Evolutionary conservation across 1,284 basidiomycete genomes (phyloP), one percentile per base, ranked within the genome.

Genomic region (Exobasidium rhododendri): DNA sequence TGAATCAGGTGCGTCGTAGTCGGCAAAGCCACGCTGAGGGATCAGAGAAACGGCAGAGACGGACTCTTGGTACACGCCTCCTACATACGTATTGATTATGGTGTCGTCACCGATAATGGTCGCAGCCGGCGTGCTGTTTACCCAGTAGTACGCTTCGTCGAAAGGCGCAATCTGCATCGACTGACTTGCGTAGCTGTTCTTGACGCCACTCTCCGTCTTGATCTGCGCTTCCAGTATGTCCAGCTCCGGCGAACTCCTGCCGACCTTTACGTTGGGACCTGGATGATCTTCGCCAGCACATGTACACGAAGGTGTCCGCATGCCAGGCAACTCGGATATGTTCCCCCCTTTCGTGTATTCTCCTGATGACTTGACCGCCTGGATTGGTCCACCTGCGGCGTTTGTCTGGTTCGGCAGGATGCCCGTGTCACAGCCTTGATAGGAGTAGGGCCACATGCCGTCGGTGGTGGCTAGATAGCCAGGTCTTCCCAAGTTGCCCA

Each of bases 221-320:
- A 73, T 64, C 75, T 86, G 85, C 0, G 85, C 85, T 75, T 88
- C 87, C 68, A 88, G 80, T 61, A 88, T 79, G 73, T 89, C 87
- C 67, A 88, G 86, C 74, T 89, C 87, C 10, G 87, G 87, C 0
- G 84, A 84, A 28, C 83, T 81, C 26, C 87, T 68, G n/a, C 86
- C 92, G 2, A 88, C 86, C 71, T 84, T 90, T 1, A 87, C 85
- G 14, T 90, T 90, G 11, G 91, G 91, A 0, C 91, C 91, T 0
- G 91, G 92, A 77, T 94, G 92, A 24, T 75, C 75, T 45, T 76
- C 62, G 44, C 70, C 70, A 0, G 69, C 50, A 46, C 77, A 78
- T 0, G 77, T 77, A 63, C 77, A 78, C 0, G 76, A 24, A 20
- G 70, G 61, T 49, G 66, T 61, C 7, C 77, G 71, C 77, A 77